Evolutionary conservation across 148 eudicot genomes (phyloP).

Genomic region (Chenopodium berlandieri): DNA sequence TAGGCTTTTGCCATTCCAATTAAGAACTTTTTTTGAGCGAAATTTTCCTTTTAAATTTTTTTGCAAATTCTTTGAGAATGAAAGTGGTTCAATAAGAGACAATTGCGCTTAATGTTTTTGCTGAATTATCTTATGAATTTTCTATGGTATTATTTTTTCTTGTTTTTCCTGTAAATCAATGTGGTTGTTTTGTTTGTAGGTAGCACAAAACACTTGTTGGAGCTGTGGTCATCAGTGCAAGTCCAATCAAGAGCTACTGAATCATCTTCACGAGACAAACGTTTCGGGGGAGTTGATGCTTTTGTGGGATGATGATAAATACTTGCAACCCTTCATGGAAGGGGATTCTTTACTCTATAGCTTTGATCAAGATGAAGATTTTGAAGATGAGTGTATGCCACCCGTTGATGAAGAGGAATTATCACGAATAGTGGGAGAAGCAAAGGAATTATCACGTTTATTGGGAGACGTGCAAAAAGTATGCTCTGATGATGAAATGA

Average conservation of each 20-base stretch:
- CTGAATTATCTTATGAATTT: background rate
- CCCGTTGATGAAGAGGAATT: constrained; percentile 48
- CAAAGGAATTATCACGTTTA: background rate
- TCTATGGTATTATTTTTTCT: background rate
- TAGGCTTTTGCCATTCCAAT: too few species aligned
- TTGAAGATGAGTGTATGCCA: constrained; percentile 42
- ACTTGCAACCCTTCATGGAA: constrained; percentile 69
- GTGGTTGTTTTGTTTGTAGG: constrained; percentile 38
- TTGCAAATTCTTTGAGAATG: background rate
- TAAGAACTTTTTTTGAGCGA: too few species aligned
- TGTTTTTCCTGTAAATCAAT: constrained; percentile 8
- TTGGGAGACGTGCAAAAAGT: constrained; percentile 21
- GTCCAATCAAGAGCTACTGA: constrained; percentile 48
- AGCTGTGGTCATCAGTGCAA: constrained; percentile 45
- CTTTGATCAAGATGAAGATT: constrained; percentile 68
- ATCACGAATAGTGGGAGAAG: constrained; percentile 32
- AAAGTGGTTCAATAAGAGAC: too few species aligned
- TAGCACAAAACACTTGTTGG: constrained; percentile 71
- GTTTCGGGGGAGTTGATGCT: constrained; percentile 28
- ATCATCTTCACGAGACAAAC: constrained; percentile 52
- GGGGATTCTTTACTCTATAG: constrained; percentile 80
- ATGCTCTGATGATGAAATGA: constrained; percentile 38
- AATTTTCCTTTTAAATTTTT: background rate
- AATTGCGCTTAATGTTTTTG: too few species aligned
- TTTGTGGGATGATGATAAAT: constrained; percentile 78